These are phyloP conservation scores for Eruca vesicaria DNA, from an alignment of 441 rosid genomes.

Conservation along the genomic window DNA sequence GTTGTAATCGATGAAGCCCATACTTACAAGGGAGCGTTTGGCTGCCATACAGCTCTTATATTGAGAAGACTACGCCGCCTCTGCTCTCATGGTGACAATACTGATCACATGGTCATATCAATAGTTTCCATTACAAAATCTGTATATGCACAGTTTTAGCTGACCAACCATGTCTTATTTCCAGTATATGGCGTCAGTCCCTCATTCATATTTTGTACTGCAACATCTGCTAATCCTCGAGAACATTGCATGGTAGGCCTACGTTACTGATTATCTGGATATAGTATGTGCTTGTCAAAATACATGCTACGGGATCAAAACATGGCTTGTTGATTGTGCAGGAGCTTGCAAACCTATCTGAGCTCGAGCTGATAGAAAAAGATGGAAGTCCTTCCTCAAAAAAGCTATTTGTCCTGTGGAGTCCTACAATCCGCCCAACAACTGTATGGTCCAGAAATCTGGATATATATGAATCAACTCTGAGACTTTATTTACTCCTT, in stretches of 20 bases:
- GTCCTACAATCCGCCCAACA: constrained; percentile 43
- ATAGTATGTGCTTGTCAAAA: background rate
- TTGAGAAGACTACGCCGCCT: constrained; percentile 89
- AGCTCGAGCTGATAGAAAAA: constrained; percentile 70
- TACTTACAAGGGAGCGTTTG: constrained; percentile 93
- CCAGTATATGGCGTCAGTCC: constrained; percentile 87
- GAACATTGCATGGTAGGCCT: constrained; percentile 91
- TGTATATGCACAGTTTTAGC: background rate
- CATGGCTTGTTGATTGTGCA: constrained; percentile 40
- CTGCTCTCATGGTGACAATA: constrained; percentile 75
- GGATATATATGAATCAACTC: background rate
- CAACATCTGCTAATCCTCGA: constrained; percentile 93
- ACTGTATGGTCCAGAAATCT: constrained; percentile 37
- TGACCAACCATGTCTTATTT: constrained; percentile 25
- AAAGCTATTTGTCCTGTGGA: constrained; percentile 87
- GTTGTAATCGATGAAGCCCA: constrained; percentile 97
- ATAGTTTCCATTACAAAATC: background rate
- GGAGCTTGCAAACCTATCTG: constrained; percentile 91
- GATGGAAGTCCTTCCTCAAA: constrained; percentile 91
- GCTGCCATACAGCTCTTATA: constrained; percentile 95
- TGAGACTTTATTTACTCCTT: constrained; percentile 5
- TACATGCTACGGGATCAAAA: background rate
- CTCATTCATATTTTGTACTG: constrained; percentile 83
- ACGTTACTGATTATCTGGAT: constrained; percentile 16
- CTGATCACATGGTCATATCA: constrained; percentile 10